phyloP scores from a whole-genome alignment of 352 stramenopile species.

The Pythium aquatile region DNA sequence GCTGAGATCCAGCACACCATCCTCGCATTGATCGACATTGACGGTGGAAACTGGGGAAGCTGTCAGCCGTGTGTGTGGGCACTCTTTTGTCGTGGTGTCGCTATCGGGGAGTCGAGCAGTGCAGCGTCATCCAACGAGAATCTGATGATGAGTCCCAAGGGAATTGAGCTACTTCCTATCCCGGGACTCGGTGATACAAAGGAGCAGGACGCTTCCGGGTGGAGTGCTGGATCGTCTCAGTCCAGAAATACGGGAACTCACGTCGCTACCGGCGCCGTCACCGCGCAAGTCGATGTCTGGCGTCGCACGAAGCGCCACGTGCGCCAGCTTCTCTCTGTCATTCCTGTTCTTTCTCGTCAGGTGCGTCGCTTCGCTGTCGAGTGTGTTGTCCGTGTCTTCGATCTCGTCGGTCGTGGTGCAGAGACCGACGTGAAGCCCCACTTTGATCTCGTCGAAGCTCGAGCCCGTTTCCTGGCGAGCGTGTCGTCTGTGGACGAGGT shows the following conservation, averaged over 20 bases:
- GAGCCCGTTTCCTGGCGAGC: constrained; percentile 45
- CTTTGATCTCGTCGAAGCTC: constrained; percentile 64
- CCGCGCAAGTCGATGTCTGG: constrained; percentile 68
- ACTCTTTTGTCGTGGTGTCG: constrained; percentile 75
- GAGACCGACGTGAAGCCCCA: constrained; percentile 40
- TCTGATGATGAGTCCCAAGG: constrained; percentile 76
- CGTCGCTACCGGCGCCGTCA: constrained; percentile 22
- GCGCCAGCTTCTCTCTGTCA: constrained; percentile 48
- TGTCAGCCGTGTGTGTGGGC: constrained; percentile 69
- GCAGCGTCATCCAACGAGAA: constrained; percentile 28
- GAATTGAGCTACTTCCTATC: constrained; percentile 13
- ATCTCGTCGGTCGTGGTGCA: constrained; percentile 40
- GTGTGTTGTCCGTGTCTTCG: constrained; percentile 74
- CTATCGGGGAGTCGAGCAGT: constrained; percentile 68
- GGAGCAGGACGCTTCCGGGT: constrained; percentile 13
- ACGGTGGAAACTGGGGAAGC: constrained; percentile 41
- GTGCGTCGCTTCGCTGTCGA: constrained; percentile 77
- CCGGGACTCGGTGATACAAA: constrained; percentile 7
- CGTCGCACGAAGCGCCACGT: constrained; percentile 66
- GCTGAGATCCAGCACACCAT: constrained; percentile 56
- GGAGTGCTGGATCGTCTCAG: not conserved
- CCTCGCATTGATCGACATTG: constrained; percentile 65
- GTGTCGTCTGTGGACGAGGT: constrained; percentile 4
- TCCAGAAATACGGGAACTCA: constrained; percentile 29
- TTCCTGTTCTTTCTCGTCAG: constrained; percentile 71